Percentiles rank a stretch among this genome's conserved stretches.
Conservation (phyloP, 2,329 filamentous ascomycete genomes). For the Dactylonectria macrodidyma region DNA sequence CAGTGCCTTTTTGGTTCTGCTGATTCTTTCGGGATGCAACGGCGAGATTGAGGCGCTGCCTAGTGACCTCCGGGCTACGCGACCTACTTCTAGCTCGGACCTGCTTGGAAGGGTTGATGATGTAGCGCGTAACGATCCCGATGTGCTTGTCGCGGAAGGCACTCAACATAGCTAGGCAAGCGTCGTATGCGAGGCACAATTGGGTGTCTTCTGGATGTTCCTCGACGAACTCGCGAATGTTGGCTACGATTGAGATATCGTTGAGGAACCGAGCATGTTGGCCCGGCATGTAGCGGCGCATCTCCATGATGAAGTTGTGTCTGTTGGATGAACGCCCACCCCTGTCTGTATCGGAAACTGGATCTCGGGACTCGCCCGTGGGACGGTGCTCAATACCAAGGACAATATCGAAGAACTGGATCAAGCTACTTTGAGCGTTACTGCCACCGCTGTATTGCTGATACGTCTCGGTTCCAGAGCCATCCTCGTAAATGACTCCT, state of each 20-base stretch:
- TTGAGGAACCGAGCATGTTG: conserved; percentile 90
- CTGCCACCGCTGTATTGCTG: conserved; percentile 93
- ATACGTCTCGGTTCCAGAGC: conserved; percentile 76
- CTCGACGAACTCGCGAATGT: conserved; percentile 89
- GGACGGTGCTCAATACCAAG: conserved; percentile 92
- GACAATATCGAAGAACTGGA: conserved; percentile 97
- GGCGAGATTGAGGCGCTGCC: conserved; percentile 72
- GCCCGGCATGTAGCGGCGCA: conserved; percentile 97
- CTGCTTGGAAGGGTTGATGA: conserved; percentile 89
- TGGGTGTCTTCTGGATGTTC: conserved; percentile 71
- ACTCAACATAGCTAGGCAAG: conserved; percentile 81
- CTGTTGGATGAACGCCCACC: conserved; percentile 57
- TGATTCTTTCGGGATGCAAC: conserved; percentile 66
- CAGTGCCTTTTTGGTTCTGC: conserved; percentile 85
- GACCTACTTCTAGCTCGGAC: conserved; percentile 75
- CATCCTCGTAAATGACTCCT: conserved; percentile 90
- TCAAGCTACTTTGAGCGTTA: conserved; percentile 96
- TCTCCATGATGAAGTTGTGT: conserved; percentile 95
- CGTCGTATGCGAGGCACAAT: conserved; percentile 88
- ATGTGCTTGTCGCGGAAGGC: conserved; percentile 93
- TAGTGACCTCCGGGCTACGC: conserved; percentile 67
- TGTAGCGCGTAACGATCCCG: conserved; percentile 95
- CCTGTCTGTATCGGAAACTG: conserved; percentile 61
- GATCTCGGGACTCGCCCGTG: conserved; percentile 79
- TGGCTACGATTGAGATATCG: conserved; percentile 84